A percentile compares a stretch with the other conserved stretches of the same genome.
Evolutionary conservation across 2,329 filamentous ascomycete species (phyloP).

Genomic region (Scedosporium minutisporum): DNA sequence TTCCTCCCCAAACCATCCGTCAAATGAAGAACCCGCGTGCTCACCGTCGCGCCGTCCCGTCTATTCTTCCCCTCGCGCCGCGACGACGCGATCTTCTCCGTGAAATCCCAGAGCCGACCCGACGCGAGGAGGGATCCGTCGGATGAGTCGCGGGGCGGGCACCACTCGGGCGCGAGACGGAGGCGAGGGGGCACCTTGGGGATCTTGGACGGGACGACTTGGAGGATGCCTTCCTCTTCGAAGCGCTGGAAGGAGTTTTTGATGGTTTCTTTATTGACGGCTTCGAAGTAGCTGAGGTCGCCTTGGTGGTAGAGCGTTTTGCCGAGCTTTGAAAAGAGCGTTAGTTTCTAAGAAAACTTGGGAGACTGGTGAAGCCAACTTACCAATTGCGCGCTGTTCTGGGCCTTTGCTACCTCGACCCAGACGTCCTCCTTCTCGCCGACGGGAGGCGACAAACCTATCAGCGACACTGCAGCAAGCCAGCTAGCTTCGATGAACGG

Average conservation of each 20-base stretch:
- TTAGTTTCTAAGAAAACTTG: background rate
- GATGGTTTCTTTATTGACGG: slow-evolving; percentile 94
- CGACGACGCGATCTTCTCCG: slow-evolving; percentile 72
- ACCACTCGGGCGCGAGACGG: slow-evolving; percentile 66
- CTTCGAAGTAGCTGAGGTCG: slow-evolving; percentile 93
- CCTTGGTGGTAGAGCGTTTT: slow-evolving; percentile 98
- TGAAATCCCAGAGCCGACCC: slow-evolving; percentile 84
- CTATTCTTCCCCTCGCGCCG: slow-evolving; percentile 91
- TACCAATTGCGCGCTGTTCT: slow-evolving; percentile 73
- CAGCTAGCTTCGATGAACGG: slow-evolving; percentile 93
- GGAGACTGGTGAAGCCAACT: slow-evolving; percentile 18
- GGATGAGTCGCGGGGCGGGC: slow-evolving; percentile 51
- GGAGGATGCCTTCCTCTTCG: slow-evolving; percentile 80
- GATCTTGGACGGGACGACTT: slow-evolving; percentile 61
- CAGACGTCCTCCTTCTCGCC: slow-evolving; percentile 55
- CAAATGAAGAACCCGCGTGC: slow-evolving; percentile 66
- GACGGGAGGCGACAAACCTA: slow-evolving; percentile 71
- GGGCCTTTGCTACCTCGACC: slow-evolving; percentile 65
- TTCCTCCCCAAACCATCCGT: slow-evolving; percentile 63
- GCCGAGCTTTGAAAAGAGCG: slow-evolving; percentile 50
- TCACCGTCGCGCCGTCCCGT: slow-evolving; percentile 84
- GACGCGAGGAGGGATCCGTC: slow-evolving; percentile 55
- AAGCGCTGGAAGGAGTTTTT: slow-evolving; percentile 87
- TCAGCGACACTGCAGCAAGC: slow-evolving; percentile 79
- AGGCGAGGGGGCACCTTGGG: slow-evolving; percentile 51